phyloP scores from a whole-genome alignment of 257 asterid species.

The Ophiorrhiza pumila region DNA sequence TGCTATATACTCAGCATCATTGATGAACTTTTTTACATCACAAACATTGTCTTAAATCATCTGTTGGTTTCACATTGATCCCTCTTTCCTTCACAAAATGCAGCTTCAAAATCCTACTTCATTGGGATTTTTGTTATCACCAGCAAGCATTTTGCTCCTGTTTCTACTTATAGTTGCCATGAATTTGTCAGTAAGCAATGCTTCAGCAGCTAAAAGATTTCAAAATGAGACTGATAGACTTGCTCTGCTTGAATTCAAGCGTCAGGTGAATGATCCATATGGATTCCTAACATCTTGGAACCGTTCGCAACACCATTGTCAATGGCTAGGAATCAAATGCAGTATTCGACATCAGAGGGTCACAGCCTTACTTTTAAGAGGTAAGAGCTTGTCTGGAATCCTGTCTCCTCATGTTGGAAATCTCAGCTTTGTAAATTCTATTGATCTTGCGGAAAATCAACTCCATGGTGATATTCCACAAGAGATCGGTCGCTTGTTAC shows the following conservation, averaged over 20 bases:
- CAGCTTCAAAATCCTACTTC: not conserved
- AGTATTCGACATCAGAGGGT: slow-evolving; percentile 21
- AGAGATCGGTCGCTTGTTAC: slow-evolving; percentile 29
- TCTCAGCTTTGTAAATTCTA: slow-evolving; percentile 26
- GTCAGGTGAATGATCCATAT: not conserved
- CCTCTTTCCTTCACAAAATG: not conserved
- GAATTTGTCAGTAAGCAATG: not conserved
- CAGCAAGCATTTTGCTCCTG: not conserved
- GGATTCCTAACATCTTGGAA: not conserved
- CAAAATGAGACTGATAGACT: not conserved
- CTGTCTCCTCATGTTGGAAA: slow-evolving; percentile 37
- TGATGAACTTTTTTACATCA: no score
- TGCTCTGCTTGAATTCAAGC: not conserved
- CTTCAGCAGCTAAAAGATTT: not conserved
- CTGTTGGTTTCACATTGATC: not conserved
- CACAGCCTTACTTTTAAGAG: slow-evolving; percentile 9
- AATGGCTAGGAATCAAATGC: slow-evolving; percentile 26
- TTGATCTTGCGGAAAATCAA: slow-evolving; percentile 24
- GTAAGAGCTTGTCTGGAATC: slow-evolving; percentile 25
- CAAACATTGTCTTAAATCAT: no score
- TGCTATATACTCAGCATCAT: no score
- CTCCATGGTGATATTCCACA: slow-evolving; percentile 29
- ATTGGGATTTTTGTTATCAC: not conserved
- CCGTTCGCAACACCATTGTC: slow-evolving; percentile 1
- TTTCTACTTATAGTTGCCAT: not conserved